These are phyloP conservation scores for Galerina sulciceps DNA, from an alignment of 768 basidiomycete species.

Conservation along the genomic window DNA sequence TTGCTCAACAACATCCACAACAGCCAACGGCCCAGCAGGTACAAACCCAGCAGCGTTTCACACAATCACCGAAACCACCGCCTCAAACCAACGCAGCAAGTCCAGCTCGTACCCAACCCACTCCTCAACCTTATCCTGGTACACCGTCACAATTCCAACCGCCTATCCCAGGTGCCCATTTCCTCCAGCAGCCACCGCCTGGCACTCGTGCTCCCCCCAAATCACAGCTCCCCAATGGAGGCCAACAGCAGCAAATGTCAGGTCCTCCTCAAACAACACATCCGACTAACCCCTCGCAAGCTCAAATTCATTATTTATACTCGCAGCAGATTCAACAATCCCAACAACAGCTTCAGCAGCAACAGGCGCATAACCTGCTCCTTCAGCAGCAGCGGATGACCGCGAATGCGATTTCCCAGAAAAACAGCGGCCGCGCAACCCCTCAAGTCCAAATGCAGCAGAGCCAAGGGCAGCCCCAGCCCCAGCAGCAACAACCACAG, in stretches of 20 bases:
- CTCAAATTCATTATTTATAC: conserved; percentile 13
- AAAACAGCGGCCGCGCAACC: conserved; percentile 22
- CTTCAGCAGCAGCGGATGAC: conserved; percentile 22
- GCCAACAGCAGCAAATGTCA: conserved; percentile 19
- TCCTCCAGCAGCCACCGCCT: conserved; percentile 16
- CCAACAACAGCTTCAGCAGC: conserved; percentile 22
- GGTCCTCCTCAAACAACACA: conserved; percentile 6
- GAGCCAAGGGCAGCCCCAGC: conserved; percentile 32
- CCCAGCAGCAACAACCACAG: conserved; percentile 12
- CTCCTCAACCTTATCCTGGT: conserved; percentile 11
- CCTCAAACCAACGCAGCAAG: neutral
- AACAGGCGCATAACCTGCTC: conserved; percentile 7
- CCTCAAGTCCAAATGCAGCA: conserved; percentile 23
- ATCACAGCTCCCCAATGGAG: conserved; percentile 1
- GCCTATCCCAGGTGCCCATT: conserved; percentile 13
- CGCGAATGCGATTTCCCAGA: conserved; percentile 12
- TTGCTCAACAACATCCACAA: conserved; percentile 14
- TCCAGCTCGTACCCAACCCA: conserved; percentile 14
- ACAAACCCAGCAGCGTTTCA: conserved; percentile 13
- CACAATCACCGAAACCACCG: conserved; percentile 20
- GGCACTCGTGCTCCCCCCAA: conserved; percentile 4
- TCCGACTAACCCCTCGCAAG: neutral
- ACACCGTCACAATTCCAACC: conserved; percentile 12
- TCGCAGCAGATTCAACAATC: conserved; percentile 18
- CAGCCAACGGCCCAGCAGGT: conserved; percentile 21